Conservation (phyloP, 2,329 filamentous ascomycete genomes). For the Colletotrichum gloeosporioides region DNA sequence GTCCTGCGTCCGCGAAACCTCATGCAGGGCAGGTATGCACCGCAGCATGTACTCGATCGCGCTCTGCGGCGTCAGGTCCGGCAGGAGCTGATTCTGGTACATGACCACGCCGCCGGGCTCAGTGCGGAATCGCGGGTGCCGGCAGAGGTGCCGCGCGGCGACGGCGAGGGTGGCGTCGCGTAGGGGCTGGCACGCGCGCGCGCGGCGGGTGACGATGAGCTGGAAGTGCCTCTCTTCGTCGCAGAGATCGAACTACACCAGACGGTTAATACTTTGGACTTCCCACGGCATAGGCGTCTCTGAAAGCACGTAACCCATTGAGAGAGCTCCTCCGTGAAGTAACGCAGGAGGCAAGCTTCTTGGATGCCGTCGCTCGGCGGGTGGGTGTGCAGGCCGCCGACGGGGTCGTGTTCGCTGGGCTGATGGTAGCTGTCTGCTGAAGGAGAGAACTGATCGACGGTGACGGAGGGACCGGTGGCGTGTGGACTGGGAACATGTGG, state of each 20-base stretch:
- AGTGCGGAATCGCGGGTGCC: slow-evolving; percentile 42
- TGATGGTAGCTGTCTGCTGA: background rate
- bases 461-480: slow-evolving; percentile 1
- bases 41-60: slow-evolving; percentile 45
- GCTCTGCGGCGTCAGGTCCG: slow-evolving; percentile 38
- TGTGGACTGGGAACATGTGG: background rate
- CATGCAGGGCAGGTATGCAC: slow-evolving; percentile 44
- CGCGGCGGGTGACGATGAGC: slow-evolving; percentile 39
- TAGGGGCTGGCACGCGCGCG: slow-evolving; percentile 39
- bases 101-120: slow-evolving; percentile 32
- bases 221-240: slow-evolving; percentile 46
- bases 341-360: slow-evolving; percentile 42
- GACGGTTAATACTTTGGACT: background rate
- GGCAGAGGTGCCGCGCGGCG: slow-evolving; percentile 42
- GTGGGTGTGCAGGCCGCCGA: background rate
- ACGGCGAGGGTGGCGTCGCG: slow-evolving; percentile 47
- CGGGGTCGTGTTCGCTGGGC: background rate
- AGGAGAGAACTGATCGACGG: background rate
- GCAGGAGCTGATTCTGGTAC: slow-evolving; percentile 42
- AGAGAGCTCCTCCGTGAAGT: slow-evolving; percentile 44
- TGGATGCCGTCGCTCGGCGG: slow-evolving; percentile 28
- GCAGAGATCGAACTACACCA: slow-evolving; percentile 41
- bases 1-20: slow-evolving; percentile 31
- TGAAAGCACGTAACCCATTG: slow-evolving; percentile 36
- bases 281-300: background rate